A percentile compares a stretch with the other conserved stretches of the same genome.
Conservation (phyloP, 2,329 filamentous ascomycete genomes). For the Exophiala bonariae region DNA sequence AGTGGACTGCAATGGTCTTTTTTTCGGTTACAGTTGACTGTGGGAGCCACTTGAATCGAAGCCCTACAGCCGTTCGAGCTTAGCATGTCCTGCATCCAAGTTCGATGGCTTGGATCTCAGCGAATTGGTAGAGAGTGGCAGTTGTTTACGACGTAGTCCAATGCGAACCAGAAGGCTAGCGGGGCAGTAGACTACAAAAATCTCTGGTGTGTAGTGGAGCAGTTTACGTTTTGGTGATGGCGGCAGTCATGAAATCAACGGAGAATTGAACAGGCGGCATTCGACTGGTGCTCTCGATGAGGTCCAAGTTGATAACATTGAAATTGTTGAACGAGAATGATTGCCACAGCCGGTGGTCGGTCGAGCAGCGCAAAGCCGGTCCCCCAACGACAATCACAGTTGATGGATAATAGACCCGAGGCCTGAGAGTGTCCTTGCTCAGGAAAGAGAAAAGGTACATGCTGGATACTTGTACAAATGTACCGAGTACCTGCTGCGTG, state of each 20-base stretch:
- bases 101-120: conserved; percentile 8
- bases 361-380: too few relatives aligned
- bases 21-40: conserved; percentile 9
- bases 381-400: too few relatives aligned
- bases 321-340: too few relatives aligned
- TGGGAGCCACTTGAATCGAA: conserved; percentile 11
- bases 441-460: too few relatives aligned
- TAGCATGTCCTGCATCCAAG: conserved; percentile 16
- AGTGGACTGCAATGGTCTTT: conserved; percentile 13
- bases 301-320: too few relatives aligned
- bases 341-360: too few relatives aligned
- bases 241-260: conserved; percentile 4
- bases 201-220: too few relatives aligned
- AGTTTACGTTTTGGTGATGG: conserved; percentile 18
- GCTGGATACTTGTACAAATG: too few relatives aligned
- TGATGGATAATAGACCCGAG: too few relatives aligned
- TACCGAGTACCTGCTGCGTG: neutral
- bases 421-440: too few relatives aligned
- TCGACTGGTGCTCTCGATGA: neutral
- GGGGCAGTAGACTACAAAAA: conserved; percentile 7
- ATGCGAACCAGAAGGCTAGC: conserved; percentile 9
- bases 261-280: neutral
- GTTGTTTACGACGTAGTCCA: neutral
- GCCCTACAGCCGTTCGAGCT: conserved; percentile 16
- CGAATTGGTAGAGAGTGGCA: conserved; percentile 1